Base-by-base conservation (phyloP, 108 stramenopile species). In the Fragilariopsis cylindrus region DNA sequence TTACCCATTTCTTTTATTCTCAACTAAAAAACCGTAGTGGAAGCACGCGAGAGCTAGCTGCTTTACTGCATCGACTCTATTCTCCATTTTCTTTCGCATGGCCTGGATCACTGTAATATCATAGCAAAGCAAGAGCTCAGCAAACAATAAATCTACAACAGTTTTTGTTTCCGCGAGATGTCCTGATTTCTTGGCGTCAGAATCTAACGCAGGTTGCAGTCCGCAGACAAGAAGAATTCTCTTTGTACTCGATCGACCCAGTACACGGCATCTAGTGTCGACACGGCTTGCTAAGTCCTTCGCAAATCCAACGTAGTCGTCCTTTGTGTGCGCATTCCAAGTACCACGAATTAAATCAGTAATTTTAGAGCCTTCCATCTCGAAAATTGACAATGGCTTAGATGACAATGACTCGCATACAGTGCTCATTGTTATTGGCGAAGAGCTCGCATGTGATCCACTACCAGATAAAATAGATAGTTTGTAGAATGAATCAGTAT, bases 31-130 rank as follows among this genome's bases (percentile, higher is more conserved):
- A 42, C 65, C 70, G 45, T 60, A 73, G 50, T 81, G 75, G 54
- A 73, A 81, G 56, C 81, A 81, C 40, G 81, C 71, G 7, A 81
- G 65, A 11, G 76, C 76, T 43, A 81, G 52, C 40, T 76, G 71
- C 45, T 56, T 41, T 1, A 81, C 12, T 6, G 77, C 58, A 39
- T 60, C 71, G 1, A 12, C 43, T 19, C 16, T n/a, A 16, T 81
- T 75, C 7, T 57, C 64, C 3, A 13, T 48, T 39, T 67, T 72
- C 65, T 66, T 65, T 45, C 72, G 53, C 18, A 69, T 12, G 43
- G 81, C 81, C 48, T 81, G 76, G 18, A 81, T 7, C 7, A 81
- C 75, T 8, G 72, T 71, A 41, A 76, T 58, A 21, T 76, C 66
- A 45, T 77, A 76, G 30, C 39, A 40, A 18, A 81, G 19, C 71